Evolutionary conservation across 2,329 filamentous ascomycete species (phyloP), one percentile per base, ranked within the genome.

Genomic region (Claviceps sorghi): DNA sequence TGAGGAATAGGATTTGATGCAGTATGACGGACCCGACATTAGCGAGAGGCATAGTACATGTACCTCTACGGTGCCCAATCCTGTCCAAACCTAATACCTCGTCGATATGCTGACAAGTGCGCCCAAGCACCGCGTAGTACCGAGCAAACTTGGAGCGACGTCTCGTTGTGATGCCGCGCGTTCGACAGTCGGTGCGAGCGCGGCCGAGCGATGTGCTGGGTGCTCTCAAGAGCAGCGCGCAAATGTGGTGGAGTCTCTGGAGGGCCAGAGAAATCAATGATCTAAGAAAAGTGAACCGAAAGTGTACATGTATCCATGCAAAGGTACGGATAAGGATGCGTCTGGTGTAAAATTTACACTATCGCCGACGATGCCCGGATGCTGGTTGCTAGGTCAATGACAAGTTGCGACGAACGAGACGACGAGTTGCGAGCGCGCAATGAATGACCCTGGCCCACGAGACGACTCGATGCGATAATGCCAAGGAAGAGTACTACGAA

Each of bases 1-100:
- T 74, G 56, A 78, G 65, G 60, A 78, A 78, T 59, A 77, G 72
- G 51, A 77, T 65, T 57, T 76, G 67, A 57, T 75, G 68, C 49
- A 78, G 65, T 56, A 77, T 61, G 36, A 76, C 65, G n/a, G 74
- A 71, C 48, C 75, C 75, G 29, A 78, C 61, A 64, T 77, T 72
- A 59, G 69, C 67, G 54, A 78, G 65, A 60, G 75, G 70, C 75
- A 78, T 78, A 55, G 4, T 54, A 36, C n/a, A 42, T 45, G 29
- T 17, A 29, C 46, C 29, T 43, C 44, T 45, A 38, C 45, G 40
- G 49, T 49, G 47, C 13, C 9, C 44, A 26, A 29, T 21, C 22
- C 41, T 1, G 11, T 30, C 41, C 34, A 36, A 17, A 17, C 8
- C 8, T 29, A 10, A n/a, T 30, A 29, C 47, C 13, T 36, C 19